Conservation (phyloP, 495 filamentous ascomycete species). For the Neurospora intermedia region DNA sequence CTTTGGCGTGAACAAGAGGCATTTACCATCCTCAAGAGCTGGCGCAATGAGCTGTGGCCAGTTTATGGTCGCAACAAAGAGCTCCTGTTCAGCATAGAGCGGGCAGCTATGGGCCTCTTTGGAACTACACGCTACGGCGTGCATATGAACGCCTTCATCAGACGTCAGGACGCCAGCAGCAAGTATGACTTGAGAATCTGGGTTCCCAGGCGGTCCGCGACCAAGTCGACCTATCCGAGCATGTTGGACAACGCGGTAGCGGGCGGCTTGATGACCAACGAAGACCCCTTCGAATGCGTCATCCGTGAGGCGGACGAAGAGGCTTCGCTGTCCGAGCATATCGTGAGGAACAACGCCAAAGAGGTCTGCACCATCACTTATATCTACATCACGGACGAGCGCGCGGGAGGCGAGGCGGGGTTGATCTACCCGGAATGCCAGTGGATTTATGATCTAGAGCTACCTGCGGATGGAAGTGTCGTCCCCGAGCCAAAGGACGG, state of each 20-base stretch:
- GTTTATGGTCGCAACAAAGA: constrained; percentile 57
- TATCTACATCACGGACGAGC: constrained; percentile 65
- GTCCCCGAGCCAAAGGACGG: constrained; percentile 66
- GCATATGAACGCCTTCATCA: constrained; percentile 72
- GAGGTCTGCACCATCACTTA: constrained; percentile 69
- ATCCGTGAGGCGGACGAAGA: constrained; percentile 85
- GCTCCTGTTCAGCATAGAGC: constrained; percentile 67
- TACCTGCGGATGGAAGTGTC: constrained; percentile 47
- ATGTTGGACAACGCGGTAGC: constrained; percentile 95
- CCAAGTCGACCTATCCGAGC: constrained; percentile 73
- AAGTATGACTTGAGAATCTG: constrained; percentile 61
- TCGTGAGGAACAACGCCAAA: constrained; percentile 50
- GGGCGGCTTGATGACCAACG: constrained; percentile 73
- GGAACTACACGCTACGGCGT: constrained; percentile 83
- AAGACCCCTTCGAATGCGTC: constrained; percentile 65
- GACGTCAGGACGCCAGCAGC: constrained; percentile 33
- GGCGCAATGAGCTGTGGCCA: constrained; percentile 82
- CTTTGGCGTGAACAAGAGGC: constrained; percentile 51
- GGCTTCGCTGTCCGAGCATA: constrained; percentile 62
- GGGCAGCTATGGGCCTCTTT: constrained; percentile 67
- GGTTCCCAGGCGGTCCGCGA: constrained; percentile 64
- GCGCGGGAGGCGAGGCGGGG: constrained; percentile 77
- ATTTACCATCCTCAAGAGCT: constrained; percentile 69
- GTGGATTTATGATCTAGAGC: constrained; percentile 83
- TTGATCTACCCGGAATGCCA: constrained; percentile 85